Conservation (phyloP, 2,329 filamentous ascomycete genomes). For the Alternaria gansuensis region DNA sequence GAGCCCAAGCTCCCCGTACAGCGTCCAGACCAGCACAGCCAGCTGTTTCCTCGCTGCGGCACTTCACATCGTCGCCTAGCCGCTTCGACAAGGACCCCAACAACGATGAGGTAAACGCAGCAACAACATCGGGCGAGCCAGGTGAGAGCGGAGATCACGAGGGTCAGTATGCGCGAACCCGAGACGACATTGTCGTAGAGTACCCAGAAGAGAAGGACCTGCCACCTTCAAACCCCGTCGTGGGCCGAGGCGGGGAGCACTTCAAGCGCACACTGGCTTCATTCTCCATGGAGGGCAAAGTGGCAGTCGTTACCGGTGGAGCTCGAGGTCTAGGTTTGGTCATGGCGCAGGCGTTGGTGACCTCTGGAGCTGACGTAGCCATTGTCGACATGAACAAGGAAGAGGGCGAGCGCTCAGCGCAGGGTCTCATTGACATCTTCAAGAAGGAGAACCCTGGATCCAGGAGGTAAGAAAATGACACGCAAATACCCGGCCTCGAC, state of each 20-base stretch:
- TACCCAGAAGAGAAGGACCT: constrained; percentile 79
- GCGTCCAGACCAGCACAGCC: constrained; percentile 32
- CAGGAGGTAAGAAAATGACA: constrained; percentile 62
- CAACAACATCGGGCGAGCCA: constrained; percentile 50
- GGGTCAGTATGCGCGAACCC: constrained; percentile 80
- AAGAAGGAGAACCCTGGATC: constrained; percentile 79
- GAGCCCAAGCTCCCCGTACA: constrained; percentile 41
- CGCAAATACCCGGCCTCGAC: not conserved
- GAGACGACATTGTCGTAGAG: constrained; percentile 78
- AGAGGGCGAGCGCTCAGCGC: constrained; percentile 80
- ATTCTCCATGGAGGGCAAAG: constrained; percentile 86
- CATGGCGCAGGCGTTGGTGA: constrained; percentile 90
- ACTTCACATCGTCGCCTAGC: constrained; percentile 41
- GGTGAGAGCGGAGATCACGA: constrained; percentile 60
- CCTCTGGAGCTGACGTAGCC: constrained; percentile 86
- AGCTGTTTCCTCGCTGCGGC: constrained; percentile 33
- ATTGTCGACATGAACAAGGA: constrained; percentile 95
- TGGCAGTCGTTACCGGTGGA: constrained; percentile 87
- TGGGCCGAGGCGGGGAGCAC: constrained; percentile 79
- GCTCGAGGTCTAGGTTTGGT: constrained; percentile 88
- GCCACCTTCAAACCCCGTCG: constrained; percentile 73
- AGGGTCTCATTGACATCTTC: constrained; percentile 78
- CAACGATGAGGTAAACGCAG: constrained; percentile 45
- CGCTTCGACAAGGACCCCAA: constrained; percentile 40
- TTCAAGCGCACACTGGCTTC: constrained; percentile 84